Conservation (phyloP, 1,284 basidiomycete species). For the Marasmius sp. region DNA sequence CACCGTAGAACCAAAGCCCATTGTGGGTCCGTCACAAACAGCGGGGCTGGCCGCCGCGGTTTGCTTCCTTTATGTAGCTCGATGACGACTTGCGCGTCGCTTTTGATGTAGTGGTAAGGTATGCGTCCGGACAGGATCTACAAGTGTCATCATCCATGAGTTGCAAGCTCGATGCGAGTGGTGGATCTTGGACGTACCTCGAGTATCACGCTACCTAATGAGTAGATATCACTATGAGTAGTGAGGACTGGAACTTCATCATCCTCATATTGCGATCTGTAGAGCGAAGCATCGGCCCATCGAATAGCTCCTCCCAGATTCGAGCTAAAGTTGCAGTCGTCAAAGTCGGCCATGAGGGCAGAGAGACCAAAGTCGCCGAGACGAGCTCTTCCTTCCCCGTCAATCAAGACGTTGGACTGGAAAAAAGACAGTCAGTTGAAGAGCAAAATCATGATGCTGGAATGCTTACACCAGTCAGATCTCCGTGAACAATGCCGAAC, state of each 20-base stretch:
- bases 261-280: constrained; percentile 18
- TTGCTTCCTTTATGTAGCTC: constrained; percentile 38
- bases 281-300: constrained; percentile 37
- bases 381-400: constrained; percentile 32
- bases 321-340: constrained; percentile 25
- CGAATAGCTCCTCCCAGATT: constrained; percentile 37
- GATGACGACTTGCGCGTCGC: constrained; percentile 42
- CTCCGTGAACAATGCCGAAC: constrained; percentile 38
- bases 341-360: constrained; percentile 33
- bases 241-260: constrained; percentile 21
- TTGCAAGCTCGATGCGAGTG: neutral
- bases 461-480: constrained; percentile 36
- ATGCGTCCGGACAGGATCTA: constrained; percentile 39
- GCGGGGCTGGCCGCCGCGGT: constrained; percentile 36
- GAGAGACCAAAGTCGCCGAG: constrained; percentile 45
- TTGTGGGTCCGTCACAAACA: constrained; percentile 37
- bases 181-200: constrained; percentile 28
- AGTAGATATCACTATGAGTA: constrained; percentile 38
- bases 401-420: constrained; percentile 42
- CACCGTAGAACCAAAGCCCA: constrained; percentile 39
- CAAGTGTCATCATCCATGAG: neutral
- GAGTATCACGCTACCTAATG: constrained; percentile 41
- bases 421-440: neutral
- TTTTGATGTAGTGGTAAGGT: constrained; percentile 37
- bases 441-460: neutral